Conservation (phyloP, 208 protist species). For the Crithidia sp. region DNA sequence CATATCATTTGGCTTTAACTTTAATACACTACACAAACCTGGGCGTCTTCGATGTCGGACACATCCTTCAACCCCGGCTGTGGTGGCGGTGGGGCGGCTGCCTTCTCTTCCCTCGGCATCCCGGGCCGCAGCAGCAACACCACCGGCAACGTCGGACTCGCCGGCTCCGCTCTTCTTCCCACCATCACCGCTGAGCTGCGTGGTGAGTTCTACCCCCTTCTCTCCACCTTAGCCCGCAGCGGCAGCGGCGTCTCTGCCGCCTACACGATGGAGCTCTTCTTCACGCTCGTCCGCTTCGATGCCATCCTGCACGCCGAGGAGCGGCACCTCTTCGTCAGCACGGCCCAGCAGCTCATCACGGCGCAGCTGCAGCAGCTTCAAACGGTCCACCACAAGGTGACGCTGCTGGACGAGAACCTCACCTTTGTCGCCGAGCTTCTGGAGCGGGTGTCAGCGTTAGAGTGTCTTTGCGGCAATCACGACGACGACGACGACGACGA, state of each 20-base stretch:
- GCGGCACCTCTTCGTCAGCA: conserved; percentile 69
- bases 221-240: conserved; percentile 50
- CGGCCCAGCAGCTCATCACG: conserved; percentile 62
- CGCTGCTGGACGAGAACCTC: conserved; percentile 45
- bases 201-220: conserved; percentile 65
- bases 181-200: conserved; percentile 59
- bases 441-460: conserved; percentile 44
- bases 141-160: conserved; percentile 14
- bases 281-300: conserved; percentile 75
- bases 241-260: conserved; percentile 38
- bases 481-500: conserved; percentile 11
- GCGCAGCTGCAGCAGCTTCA: conserved; percentile 49
- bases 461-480: conserved; percentile 15
- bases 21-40: no score
- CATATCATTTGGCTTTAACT: no score
- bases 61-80: not conserved
- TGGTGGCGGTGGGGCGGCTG: not conserved
- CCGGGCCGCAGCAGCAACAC: conserved; percentile 18
- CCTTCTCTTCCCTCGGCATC: not conserved
- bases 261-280: conserved; percentile 81
- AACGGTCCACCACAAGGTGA: conserved; percentile 38
- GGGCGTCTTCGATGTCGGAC: not conserved
- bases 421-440: conserved; percentile 47
- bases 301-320: conserved; percentile 68
- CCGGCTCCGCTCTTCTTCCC: conserved; percentile 44